phyloP scores from a whole-genome alignment of 164 flowering plant species.

The Annona cherimola region DNA sequence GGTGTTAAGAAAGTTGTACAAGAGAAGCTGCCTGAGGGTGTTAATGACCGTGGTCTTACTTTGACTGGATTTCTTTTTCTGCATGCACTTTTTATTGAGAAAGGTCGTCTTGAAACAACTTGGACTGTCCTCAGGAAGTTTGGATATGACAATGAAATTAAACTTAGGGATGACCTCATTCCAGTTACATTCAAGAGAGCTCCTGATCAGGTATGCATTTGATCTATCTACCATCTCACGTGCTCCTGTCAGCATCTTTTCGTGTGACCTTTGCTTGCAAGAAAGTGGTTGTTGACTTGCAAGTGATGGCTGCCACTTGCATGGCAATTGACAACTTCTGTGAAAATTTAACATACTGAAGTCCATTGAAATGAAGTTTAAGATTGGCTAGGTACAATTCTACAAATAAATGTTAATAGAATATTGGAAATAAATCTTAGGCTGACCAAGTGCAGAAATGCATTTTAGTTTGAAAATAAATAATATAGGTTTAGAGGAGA shows the following conservation, averaged over 20 bases:
- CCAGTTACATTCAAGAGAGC: conserved; percentile 53
- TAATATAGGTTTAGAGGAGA: background rate
- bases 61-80: conserved; percentile 89
- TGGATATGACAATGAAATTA: conserved; percentile 87
- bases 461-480: background rate
- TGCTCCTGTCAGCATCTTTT: background rate
- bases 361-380: no score
- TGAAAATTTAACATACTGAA: no score
- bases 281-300: background rate
- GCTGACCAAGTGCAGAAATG: no score
- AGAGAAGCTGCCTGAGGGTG: conserved; percentile 88
- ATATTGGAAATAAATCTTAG: no score
- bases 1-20: conserved; percentile 94
- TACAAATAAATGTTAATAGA: no score
- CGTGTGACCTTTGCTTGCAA: background rate
- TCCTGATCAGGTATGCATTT: conserved; percentile 74
- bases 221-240: background rate
- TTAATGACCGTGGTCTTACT: conserved; percentile 83
- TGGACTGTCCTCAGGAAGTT: conserved; percentile 98
- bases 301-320: background rate
- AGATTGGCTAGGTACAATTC: no score
- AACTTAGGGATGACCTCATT: conserved; percentile 64
- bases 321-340: no score
- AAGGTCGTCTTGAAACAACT: conserved; percentile 98
- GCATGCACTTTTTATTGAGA: conserved; percentile 94